Evolutionary conservation across 352 stramenopile species (phyloP), one percentile per base, ranked within the genome.

Genomic region (Phytophthora citrophthora): DNA sequence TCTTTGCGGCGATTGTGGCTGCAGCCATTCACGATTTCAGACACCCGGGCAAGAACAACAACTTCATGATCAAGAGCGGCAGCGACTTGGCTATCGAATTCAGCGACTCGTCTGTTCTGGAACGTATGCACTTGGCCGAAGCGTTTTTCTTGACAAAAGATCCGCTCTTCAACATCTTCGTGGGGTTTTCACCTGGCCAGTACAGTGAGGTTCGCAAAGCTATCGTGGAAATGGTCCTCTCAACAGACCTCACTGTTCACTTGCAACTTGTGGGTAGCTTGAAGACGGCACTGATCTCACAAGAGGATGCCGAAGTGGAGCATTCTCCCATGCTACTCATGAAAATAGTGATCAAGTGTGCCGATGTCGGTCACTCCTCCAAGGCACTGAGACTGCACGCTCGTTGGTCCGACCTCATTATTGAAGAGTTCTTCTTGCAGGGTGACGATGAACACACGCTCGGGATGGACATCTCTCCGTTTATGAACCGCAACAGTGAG

Each of bases 401-500:
- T 26, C 80, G 89, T 46, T 99, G 94, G 94, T 91, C 90, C 1
- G 86, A 97, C 53, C 62, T 95, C 23, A 96, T 98, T 46, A 91
- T 97, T 41, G 86, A 97, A 67, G 96, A 99, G 69, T 98, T 98
- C 60, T 98, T 97, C 63, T 70, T 88, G 44, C 96, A 98, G 68
- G 96, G 95, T 20, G 95, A 99, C 62, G 85, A 96, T 45, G 96
- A 98, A 61, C 93, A 96, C 49, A 78, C 81, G 29, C 56, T 96
- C 0, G 86, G 85, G 13, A 83, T 98, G 62, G 77, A 96, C 36
- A 85, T 97, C 31, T 97, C 81, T 45, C 94, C 93, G 4, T 96
- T 98, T 56, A 97, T 96, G 88, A 95, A 98, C 76, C 83, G 91
- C 54, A 85, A 95, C 24, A 84, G 77, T 38, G 85, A 95, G 61